Evolutionary conservation across 179 eudicot genomes (phyloP), one percentile per base, ranked within the genome.

Genomic region (Silene coronaria): DNA sequence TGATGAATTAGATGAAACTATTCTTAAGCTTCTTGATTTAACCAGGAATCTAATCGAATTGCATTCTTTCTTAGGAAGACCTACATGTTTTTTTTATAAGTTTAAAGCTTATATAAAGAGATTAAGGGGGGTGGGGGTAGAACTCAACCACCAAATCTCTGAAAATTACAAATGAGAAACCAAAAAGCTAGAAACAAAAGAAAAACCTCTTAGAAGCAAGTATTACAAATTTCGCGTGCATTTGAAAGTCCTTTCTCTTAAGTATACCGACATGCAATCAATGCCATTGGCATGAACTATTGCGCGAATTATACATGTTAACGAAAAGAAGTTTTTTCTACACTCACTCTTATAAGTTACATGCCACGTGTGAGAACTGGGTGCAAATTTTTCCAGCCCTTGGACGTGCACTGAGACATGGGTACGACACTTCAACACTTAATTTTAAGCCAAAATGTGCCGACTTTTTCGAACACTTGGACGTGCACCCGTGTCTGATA

Each of bases 21-120:
- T 76, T 65, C 27, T 78, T 67, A 70, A 10, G 30, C 76, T 82
- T 77, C 79, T 85, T 58, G 80, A 62, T 13, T 70, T 72, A 36
- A 59, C 59, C 16, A 58, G 72, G 24, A 79, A 62, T 68, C 79
- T 83, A 24, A 83, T 70, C 9, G 68, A 51, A 66, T 62, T 71
- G 12, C 62, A 76, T 7, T 70, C 77, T 64, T 17, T 34, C 71
- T 67, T 67, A 67, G 71, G 51, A 7, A 67, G 19, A 42, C 51
- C 72, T 68, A 68, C 72, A 68, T 34, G 11, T 60, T 58, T 21
- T 65, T 28, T 22, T 12, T 3, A 23, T 22, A 48, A 59, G n/a
- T 48, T 72, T n/a, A 55, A 73, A 28, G 5, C 28, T 23, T 16
- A 24, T 61, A 61, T 23, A 4, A 22, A 21, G 62, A n/a, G 24